Evolutionary conservation across 805 yeast genomes (phyloP).

Genomic region (Isabelozyma heimii): DNA sequence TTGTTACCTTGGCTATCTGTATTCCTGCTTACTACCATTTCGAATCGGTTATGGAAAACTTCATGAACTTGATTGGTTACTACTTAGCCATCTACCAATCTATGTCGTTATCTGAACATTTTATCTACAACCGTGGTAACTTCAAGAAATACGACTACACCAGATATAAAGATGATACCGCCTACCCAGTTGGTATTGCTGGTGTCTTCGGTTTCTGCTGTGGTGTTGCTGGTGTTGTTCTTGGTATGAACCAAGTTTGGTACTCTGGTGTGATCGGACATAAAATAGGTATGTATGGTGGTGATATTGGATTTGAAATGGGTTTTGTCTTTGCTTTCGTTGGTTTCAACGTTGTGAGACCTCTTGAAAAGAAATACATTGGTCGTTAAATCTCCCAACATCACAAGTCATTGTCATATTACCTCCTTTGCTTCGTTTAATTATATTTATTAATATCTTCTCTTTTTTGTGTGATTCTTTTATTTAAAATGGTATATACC

Average conservation of each 20-base stretch:
- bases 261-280: slow-evolving; percentile 68
- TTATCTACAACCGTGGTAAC: slow-evolving; percentile 66
- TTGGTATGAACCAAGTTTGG: slow-evolving; percentile 89
- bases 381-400: slow-evolving; percentile 37
- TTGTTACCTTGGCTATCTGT: slow-evolving; percentile 76
- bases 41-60: slow-evolving; percentile 69
- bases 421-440: not conserved
- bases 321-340: slow-evolving; percentile 66
- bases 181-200: slow-evolving; percentile 74
- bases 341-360: slow-evolving; percentile 56
- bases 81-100: slow-evolving; percentile 84
- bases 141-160: slow-evolving; percentile 60
- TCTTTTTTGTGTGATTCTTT: not conserved
- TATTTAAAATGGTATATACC: not conserved
- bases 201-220: slow-evolving; percentile 75
- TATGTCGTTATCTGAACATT: slow-evolving; percentile 77
- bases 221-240: slow-evolving; percentile 81
- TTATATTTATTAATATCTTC: not conserved
- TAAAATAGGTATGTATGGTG: slow-evolving; percentile 65
- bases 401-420: not conserved
- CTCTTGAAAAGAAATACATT: slow-evolving; percentile 62
- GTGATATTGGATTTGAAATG: slow-evolving; percentile 85
- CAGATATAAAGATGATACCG: slow-evolving; percentile 54
- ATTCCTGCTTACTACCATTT: slow-evolving; percentile 85
- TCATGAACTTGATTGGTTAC: slow-evolving; percentile 90